These are phyloP conservation scores for Elsinoe arachidis DNA, from an alignment of 2,329 filamentous ascomycete genomes.

Conservation along the genomic window DNA sequence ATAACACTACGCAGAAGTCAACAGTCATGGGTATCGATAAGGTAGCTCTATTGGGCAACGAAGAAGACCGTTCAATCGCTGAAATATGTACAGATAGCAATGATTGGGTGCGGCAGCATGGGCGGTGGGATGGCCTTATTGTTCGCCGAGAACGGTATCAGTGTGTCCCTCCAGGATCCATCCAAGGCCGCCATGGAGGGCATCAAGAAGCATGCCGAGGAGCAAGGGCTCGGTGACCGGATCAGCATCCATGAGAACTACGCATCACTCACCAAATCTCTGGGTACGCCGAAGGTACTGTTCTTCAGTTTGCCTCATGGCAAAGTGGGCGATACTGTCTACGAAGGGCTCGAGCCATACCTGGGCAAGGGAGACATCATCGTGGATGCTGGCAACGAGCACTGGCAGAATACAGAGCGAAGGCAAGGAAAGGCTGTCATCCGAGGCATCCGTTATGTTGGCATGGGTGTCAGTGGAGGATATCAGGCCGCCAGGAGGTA, in stretches of 20 bases:
- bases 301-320: constrained; percentile 47
- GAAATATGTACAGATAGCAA: constrained; percentile 38
- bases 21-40: not conserved
- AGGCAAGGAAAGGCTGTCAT: constrained; percentile 49
- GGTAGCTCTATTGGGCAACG: not conserved
- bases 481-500: constrained; percentile 51
- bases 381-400: constrained; percentile 60
- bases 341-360: constrained; percentile 40
- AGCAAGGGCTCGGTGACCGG: constrained; percentile 31
- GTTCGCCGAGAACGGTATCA: constrained; percentile 48
- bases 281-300: constrained; percentile 43
- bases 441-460: constrained; percentile 56
- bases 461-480: constrained; percentile 59
- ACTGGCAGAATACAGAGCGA: constrained; percentile 56
- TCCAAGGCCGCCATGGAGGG: constrained; percentile 41
- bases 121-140: constrained; percentile 52
- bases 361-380: constrained; percentile 56
- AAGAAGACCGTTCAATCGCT: not conserved
- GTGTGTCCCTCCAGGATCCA: constrained; percentile 49
- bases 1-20: not conserved
- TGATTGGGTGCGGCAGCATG: constrained; percentile 53
- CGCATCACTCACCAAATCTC: constrained; percentile 40
- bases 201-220: constrained; percentile 34
- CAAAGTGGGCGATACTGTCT: constrained; percentile 38
- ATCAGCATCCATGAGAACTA: constrained; percentile 39